phyloP scores from a whole-genome alignment of 176 grass and related monocot genomes.

The Triticum timopheevii region DNA sequence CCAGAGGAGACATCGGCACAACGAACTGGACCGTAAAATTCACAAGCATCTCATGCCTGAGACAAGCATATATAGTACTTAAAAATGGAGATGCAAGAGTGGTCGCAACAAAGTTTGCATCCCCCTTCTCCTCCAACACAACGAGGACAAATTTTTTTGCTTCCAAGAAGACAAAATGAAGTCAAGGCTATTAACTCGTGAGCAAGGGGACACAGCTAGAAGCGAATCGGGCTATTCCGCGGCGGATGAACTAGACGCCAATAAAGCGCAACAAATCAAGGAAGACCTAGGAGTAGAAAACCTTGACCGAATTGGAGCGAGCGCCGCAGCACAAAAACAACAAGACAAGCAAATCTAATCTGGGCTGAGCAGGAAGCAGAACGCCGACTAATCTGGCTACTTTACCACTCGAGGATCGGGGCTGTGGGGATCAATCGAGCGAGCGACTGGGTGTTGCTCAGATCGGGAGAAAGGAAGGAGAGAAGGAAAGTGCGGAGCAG shows the following conservation, averaged over 20 bases:
- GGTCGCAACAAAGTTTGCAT: background rate
- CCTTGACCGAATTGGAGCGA: background rate
- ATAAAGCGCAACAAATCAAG: background rate
- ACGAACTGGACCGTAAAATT: constrained; percentile 8
- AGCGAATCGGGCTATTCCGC: constrained; percentile 2
- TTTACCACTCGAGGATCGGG: too few relatives aligned
- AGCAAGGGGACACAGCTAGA: background rate
- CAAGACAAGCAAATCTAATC: constrained; percentile 33
- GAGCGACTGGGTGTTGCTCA: constrained; percentile 8
- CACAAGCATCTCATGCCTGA: constrained; percentile 17
- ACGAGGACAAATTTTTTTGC: background rate
- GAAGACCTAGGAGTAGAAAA: background rate
- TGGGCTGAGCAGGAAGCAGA: constrained; percentile 4
- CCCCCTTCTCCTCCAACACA: background rate
- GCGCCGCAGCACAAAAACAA: background rate
- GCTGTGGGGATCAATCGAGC: background rate
- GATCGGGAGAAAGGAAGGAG: constrained; percentile 18
- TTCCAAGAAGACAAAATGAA: constrained; percentile 4
- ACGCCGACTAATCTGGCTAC: background rate
- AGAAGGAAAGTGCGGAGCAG: constrained; percentile 3
- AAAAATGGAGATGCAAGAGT: background rate
- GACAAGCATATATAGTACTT: background rate
- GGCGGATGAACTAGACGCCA: background rate
- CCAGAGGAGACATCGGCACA: constrained; percentile 29
- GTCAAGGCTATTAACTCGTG: background rate